A percentile compares a stretch with the other conserved stretches of the same genome.
phyloP scores from a whole-genome alignment of 169 alveolate species.

The Cystoisospora suis region DNA sequence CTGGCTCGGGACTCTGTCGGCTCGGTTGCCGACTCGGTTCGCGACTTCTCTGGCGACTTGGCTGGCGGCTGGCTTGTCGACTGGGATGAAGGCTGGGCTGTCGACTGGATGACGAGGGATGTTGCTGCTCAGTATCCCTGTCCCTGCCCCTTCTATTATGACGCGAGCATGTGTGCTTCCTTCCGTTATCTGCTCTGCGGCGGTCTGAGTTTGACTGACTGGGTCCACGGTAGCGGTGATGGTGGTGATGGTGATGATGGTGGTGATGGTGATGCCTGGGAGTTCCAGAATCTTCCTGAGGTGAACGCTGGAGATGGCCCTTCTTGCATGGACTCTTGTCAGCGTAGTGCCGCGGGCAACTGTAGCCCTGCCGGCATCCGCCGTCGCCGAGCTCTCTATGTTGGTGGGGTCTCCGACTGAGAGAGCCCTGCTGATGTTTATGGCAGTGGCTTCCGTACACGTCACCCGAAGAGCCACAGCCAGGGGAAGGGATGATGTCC shows the following conservation, averaged over 20 bases:
- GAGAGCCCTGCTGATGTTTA: background rate
- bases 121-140: no score
- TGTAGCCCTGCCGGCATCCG: background rate
- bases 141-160: background rate
- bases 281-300: background rate
- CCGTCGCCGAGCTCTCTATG: background rate
- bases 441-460: background rate
- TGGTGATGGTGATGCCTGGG: background rate
- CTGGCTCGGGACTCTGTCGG: no score
- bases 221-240: background rate
- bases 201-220: background rate
- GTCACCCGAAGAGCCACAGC: background rate
- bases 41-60: conserved; percentile 11
- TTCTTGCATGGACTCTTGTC: background rate
- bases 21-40: conserved; percentile 22
- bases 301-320: background rate
- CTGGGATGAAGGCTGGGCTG: background rate
- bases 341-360: background rate
- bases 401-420: background rate
- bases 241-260: conserved; percentile 26
- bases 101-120: no score
- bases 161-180: background rate
- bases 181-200: background rate
- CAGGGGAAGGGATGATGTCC: background rate
- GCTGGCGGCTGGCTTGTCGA: background rate